Conservation (phyloP, 352 stramenopile genomes). For the Pythium monospermum region DNA sequence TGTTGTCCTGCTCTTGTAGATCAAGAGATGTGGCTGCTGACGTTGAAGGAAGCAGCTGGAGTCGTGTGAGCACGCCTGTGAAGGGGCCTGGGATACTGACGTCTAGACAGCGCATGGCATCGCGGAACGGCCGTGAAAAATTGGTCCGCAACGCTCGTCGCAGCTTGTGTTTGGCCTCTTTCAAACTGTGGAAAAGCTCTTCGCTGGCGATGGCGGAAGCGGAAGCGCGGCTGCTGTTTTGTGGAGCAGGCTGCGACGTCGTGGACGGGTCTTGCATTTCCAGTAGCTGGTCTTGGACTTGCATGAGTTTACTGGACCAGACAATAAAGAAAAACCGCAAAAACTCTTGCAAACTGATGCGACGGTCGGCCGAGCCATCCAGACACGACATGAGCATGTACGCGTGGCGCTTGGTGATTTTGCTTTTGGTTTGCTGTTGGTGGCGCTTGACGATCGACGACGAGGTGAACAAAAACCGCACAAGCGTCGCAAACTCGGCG, state of each 20-base stretch:
- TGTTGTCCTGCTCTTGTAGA: not conserved
- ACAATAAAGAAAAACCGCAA: conserved; percentile 50
- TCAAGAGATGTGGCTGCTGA: not conserved
- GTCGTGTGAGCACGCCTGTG: conserved; percentile 24
- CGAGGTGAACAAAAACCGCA: conserved; percentile 34
- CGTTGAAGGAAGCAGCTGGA: conserved; percentile 34
- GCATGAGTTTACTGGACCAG: conserved; percentile 45
- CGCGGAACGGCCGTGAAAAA: conserved; percentile 46
- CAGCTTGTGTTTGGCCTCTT: conserved; percentile 21
- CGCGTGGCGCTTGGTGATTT: conserved; percentile 40
- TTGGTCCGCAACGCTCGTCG: conserved; percentile 39
- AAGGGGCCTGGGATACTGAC: conserved; percentile 37
- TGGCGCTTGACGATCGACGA: conserved; percentile 18
- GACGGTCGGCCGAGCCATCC: conserved; percentile 36
- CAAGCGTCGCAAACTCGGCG: conserved; percentile 43
- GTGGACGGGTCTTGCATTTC: conserved; percentile 17
- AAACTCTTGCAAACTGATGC: conserved; percentile 40
- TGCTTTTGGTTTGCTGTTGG: conserved; percentile 6
- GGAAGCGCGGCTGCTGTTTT: no score
- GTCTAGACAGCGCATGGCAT: conserved; percentile 46
- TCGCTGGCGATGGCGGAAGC: no score
- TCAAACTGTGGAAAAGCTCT: not conserved
- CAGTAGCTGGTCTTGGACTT: conserved; percentile 40
- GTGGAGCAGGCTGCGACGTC: not conserved
- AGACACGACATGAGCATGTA: conserved; percentile 48